phyloP scores from a whole-genome alignment of 106 monocot species.

The Cymbidium sinense region DNA sequence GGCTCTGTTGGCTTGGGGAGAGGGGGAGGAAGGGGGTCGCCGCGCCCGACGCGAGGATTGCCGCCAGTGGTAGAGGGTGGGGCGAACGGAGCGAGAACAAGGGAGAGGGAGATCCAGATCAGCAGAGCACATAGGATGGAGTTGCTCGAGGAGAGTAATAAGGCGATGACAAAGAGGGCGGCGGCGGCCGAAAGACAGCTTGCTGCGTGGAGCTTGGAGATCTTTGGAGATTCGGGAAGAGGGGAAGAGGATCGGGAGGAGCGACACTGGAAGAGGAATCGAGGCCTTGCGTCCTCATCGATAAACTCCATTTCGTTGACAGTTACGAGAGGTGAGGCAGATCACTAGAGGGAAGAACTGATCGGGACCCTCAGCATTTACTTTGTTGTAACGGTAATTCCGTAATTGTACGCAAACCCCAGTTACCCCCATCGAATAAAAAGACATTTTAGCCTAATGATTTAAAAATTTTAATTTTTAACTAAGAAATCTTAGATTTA shows the following conservation, averaged over 20 bases:
- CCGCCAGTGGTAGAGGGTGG: constrained; percentile 71
- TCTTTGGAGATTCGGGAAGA: constrained; percentile 2
- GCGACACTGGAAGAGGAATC: constrained; percentile 44
- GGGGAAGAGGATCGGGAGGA: constrained; percentile 5
- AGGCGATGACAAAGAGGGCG: constrained; percentile 19
- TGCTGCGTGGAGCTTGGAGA: constrained; percentile 32
- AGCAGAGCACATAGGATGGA: constrained; percentile 44
- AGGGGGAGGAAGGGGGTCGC: constrained; percentile 30
- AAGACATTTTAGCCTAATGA: too few species aligned
- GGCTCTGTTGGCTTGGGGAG: constrained; percentile 3
- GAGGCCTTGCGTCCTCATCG: constrained; percentile 72
- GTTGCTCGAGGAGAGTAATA: constrained; percentile 8
- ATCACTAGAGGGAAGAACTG: background rate
- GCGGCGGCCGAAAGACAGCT: constrained; percentile 34
- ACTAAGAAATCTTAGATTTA: too few species aligned
- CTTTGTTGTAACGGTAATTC: too few species aligned
- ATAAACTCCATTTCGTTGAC: constrained; percentile 60
- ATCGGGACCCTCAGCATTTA: too few species aligned
- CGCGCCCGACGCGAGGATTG: constrained; percentile 54
- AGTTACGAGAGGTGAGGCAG: background rate
- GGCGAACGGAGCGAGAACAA: constrained; percentile 79
- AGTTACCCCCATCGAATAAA: too few species aligned
- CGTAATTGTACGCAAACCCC: too few species aligned
- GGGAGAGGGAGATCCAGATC: constrained; percentile 66
- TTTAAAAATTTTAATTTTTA: too few species aligned